Base-by-base conservation (phyloP, 2,329 filamentous ascomycete genomes). In the Aureobasidium musti region DNA sequence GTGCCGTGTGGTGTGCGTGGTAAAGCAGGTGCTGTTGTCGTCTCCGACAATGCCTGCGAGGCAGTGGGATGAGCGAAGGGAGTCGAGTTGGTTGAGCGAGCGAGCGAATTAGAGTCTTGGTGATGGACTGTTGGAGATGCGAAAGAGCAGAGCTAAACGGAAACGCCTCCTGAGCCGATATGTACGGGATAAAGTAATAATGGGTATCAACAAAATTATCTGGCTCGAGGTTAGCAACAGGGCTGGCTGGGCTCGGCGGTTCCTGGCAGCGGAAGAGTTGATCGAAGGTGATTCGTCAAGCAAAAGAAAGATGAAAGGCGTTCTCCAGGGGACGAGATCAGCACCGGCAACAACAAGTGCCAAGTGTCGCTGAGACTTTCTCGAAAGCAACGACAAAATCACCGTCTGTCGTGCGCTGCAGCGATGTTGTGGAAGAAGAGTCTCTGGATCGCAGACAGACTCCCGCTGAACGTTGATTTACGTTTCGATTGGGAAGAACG, bases 151-250 rank as follows among this genome's bases (percentile, higher is more conserved):
- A 63, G 47, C 37, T 52, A 14, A 43, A 41, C 10, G 7, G n/a
- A 6, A 54, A 26, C 61, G 47, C 61, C 47, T 54, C 45, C 19
- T n/a, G 26, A 63, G 45, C 45, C 59, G 61, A 8, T 64, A 64
- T 64, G 49, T 45, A 54, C 35, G 35, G 17, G 39, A 52, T 54
- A 39, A 39, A 5, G 61, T 64, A 43, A 45, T 23, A 19, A 47
- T 50, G 26, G 47, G 45, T 53, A 64, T 64, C 60, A 53, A 64
- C 61, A 64, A 19, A 54, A 64, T 54, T 64, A 52, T 54, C 61
- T 64, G 61, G 23, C 26, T 54, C 35, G 35, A 49, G 35, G 61
- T 64, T 64, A 64, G 61, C 47, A 35, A 21, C 33, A 35, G 23
- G 56, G 56, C 28, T 60, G 56, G 56, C 28, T 47, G 28, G 39